phyloP scores from a whole-genome alignment of 306 rosid genomes.

The Gastrolobium villosum region DNA sequence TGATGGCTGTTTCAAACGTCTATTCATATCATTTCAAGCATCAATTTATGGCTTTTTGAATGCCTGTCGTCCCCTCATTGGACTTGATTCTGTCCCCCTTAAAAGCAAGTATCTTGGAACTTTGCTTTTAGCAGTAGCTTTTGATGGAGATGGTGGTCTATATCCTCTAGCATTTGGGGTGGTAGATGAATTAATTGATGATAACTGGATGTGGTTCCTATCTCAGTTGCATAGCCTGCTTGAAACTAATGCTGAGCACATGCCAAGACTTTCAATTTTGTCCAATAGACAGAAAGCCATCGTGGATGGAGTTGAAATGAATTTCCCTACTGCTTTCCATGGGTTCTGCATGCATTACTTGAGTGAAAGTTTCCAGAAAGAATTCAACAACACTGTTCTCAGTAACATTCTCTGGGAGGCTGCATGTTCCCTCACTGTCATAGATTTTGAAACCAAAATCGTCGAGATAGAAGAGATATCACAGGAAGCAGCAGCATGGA shows the following conservation, averaged over 20 bases:
- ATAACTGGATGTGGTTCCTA: conserved; percentile 83
- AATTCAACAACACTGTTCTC: conserved; percentile 70
- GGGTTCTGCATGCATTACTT: conserved; percentile 81
- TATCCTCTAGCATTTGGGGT: conserved; percentile 85
- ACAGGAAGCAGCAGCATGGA: conserved; percentile 78
- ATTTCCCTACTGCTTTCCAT: conserved; percentile 81
- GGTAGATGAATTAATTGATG: conserved; percentile 76
- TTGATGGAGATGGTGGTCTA: conserved; percentile 78
- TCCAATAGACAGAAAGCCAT: conserved; percentile 73
- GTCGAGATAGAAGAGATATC: conserved; percentile 74
- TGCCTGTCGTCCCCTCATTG: conserved; percentile 79
- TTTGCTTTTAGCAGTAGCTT: conserved; percentile 72
- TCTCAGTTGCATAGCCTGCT: conserved; percentile 73
- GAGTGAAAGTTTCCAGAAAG: conserved; percentile 73
- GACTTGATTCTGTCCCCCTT: conserved; percentile 68
- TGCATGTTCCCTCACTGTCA: conserved; percentile 67
- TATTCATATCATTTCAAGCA: conserved; percentile 82
- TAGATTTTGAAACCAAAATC: conserved; percentile 73
- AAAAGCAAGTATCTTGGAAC: conserved; percentile 80
- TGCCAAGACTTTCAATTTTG: conserved; percentile 85
- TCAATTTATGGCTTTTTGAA: conserved; percentile 80
- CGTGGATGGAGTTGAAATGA: conserved; percentile 74
- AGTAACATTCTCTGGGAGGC: conserved; percentile 76
- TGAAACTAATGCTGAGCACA: conserved; percentile 75
- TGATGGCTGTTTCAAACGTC: conserved; percentile 77